Percentiles rank a stretch among this genome's conserved stretches.
phyloP scores from a whole-genome alignment of 2,329 filamentous ascomycete genomes.

The Torrubiellomyces zombiae region DNA sequence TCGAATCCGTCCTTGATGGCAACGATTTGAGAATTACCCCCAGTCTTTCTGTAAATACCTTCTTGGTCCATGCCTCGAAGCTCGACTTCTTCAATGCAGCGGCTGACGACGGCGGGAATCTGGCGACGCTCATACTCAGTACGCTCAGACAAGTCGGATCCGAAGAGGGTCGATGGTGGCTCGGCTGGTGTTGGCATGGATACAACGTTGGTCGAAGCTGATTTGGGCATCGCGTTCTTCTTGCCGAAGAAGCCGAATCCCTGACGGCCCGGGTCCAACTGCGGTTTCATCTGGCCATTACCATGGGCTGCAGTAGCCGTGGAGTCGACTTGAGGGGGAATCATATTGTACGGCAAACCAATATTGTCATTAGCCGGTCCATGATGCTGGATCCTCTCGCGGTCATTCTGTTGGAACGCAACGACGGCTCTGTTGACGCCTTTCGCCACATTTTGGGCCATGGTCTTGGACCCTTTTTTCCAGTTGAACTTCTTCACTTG shows the following conservation, averaged over 20 bases:
- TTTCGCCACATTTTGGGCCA: constrained; percentile 88
- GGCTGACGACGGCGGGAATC: constrained; percentile 78
- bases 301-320: constrained; percentile 17
- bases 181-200: constrained; percentile 29
- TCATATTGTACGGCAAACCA: constrained; percentile 56
- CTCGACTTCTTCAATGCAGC: constrained; percentile 94
- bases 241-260: constrained; percentile 60
- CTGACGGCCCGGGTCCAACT: constrained; percentile 26
- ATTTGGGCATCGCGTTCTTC: constrained; percentile 34
- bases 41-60: constrained; percentile 95
- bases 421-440: constrained; percentile 85
- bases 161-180: constrained; percentile 53
- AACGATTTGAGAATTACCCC: constrained; percentile 81
- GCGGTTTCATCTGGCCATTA: constrained; percentile 13
- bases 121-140: constrained; percentile 78
- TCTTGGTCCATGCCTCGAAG: constrained; percentile 92
- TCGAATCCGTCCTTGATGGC: constrained; percentile 85
- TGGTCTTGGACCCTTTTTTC: constrained; percentile 90
- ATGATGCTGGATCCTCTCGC: constrained; percentile 35
- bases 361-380: constrained; percentile 45
- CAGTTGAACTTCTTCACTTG: constrained; percentile 96
- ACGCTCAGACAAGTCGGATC: constrained; percentile 72
- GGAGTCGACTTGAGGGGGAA: constrained; percentile 36
- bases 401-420: constrained; percentile 44
- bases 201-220: constrained; percentile 25